Percentiles rank a stretch among this genome's conserved stretches.
Evolutionary conservation across 257 asterid genomes (phyloP).

Genomic region (Mentha longifolia): DNA sequence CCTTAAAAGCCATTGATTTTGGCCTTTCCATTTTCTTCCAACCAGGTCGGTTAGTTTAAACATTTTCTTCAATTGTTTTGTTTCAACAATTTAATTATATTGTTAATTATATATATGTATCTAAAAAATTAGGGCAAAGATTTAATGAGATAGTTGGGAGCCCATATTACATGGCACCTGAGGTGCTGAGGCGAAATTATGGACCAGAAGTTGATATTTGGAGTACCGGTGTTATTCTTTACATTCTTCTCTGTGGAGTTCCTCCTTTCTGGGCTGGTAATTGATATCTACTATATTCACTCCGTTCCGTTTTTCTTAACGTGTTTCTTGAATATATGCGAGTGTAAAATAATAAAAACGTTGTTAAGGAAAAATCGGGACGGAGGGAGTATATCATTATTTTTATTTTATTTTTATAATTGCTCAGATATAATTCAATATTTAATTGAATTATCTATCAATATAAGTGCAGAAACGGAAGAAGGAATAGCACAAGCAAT

Average conservation of each 20-base stretch:
- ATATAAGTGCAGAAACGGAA: conserved; percentile 84
- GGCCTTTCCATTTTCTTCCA: conserved; percentile 86
- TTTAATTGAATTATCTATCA: too few relatives aligned
- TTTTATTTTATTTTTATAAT: too few relatives aligned
- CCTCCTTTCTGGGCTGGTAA: conserved; percentile 97
- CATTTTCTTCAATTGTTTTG: background rate
- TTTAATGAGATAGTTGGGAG: conserved; percentile 88
- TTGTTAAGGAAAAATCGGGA: too few relatives aligned
- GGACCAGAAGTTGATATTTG: conserved; percentile 78
- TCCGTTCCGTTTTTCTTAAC: too few relatives aligned
- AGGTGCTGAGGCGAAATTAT: conserved; percentile 73
- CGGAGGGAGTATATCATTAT: too few relatives aligned
- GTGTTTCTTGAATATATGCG: too few relatives aligned
- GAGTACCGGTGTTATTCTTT: conserved; percentile 92
- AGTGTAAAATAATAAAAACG: too few relatives aligned
- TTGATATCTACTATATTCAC: too few relatives aligned
- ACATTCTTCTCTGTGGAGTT: conserved; percentile 81
- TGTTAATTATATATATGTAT: too few relatives aligned
- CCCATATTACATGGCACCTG: conserved; percentile 97
- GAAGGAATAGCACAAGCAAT: conserved; percentile 92
- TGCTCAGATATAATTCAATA: too few relatives aligned
- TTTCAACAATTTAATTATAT: background rate
- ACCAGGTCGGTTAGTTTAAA: conserved; percentile 37
- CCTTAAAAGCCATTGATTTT: conserved; percentile 82
- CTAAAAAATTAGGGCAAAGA: conserved; percentile 52